These are phyloP conservation scores for Cutaneotrichosporon sp. DNA, from an alignment of 1,284 basidiomycete genomes.

Conservation along the genomic window DNA sequence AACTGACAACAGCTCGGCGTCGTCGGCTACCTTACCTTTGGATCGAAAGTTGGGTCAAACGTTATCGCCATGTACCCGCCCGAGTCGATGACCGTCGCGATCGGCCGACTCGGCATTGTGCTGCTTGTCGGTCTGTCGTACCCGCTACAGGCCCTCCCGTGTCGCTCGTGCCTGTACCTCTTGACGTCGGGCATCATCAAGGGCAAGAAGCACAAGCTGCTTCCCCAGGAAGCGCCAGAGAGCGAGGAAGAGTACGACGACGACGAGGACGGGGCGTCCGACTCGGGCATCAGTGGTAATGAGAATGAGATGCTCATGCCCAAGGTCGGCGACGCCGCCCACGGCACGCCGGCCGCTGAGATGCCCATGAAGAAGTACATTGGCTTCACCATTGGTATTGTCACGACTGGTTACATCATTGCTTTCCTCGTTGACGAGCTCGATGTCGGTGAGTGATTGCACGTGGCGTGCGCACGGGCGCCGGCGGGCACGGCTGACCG, in stretches of 20 bases:
- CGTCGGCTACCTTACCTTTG: conserved; percentile 89
- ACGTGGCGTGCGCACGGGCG: background rate
- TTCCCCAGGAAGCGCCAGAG: conserved; percentile 20
- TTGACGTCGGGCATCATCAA: conserved; percentile 51
- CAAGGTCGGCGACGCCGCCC: conserved; percentile 51
- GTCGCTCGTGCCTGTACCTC: conserved; percentile 86
- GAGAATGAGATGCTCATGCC: conserved; percentile 42
- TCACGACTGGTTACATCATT: conserved; percentile 59
- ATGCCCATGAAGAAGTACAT: conserved; percentile 70
- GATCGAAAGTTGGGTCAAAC: conserved; percentile 79
- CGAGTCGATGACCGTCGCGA: conserved; percentile 84
- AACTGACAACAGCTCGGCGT: conserved; percentile 13
- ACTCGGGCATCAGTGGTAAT: conserved; percentile 15
- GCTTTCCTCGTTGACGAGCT: conserved; percentile 80
- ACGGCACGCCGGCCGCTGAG: conserved; percentile 54
- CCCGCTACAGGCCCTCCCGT: conserved; percentile 88
- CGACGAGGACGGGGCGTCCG: conserved; percentile 13
- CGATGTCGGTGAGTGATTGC: conserved; percentile 61
- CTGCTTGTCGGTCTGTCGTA: conserved; percentile 85
- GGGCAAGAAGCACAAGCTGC: conserved; percentile 20
- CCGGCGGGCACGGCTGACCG: background rate
- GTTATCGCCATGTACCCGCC: conserved; percentile 71
- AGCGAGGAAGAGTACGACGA: conserved; percentile 13
- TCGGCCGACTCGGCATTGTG: conserved; percentile 90
- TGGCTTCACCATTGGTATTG: conserved; percentile 65